These are phyloP conservation scores for Handroanthus guayacan DNA, from an alignment of 257 asterid genomes.

Conservation along the genomic window DNA sequence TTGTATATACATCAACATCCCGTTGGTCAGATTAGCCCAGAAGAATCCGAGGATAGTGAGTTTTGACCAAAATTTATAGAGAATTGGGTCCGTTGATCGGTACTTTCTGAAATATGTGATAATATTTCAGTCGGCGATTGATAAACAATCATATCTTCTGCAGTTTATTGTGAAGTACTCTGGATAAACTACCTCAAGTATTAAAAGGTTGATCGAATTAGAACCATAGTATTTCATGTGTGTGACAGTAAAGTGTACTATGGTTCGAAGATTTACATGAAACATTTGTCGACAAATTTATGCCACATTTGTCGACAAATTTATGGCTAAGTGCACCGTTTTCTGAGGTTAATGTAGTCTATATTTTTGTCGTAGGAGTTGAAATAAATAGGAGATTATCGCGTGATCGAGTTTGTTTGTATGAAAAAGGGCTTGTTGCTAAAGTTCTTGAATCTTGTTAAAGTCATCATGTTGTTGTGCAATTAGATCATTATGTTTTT, in stretches of 20 bases:
- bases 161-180: too few relatives aligned
- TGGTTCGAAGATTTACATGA: background rate
- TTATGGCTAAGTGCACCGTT: background rate
- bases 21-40: background rate
- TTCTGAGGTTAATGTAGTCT: background rate
- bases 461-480: background rate
- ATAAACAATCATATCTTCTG: too few relatives aligned
- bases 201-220: too few relatives aligned
- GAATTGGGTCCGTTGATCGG: too few relatives aligned
- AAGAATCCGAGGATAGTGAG: background rate
- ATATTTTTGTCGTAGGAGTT: background rate
- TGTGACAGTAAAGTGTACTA: background rate
- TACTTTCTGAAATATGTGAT: background rate
- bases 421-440: background rate
- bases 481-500: background rate
- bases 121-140: too few relatives aligned
- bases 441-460: background rate
- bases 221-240: too few relatives aligned
- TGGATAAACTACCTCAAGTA: too few relatives aligned
- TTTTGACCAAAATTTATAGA: too few relatives aligned
- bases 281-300: background rate
- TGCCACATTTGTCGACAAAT: too few relatives aligned
- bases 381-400: background rate
- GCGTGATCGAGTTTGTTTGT: too few relatives aligned
- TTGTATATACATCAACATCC: background rate